These are phyloP conservation scores for Trichophyton benhamiae DNA, from an alignment of 2,329 filamentous ascomycete species.

Conservation along the genomic window DNA sequence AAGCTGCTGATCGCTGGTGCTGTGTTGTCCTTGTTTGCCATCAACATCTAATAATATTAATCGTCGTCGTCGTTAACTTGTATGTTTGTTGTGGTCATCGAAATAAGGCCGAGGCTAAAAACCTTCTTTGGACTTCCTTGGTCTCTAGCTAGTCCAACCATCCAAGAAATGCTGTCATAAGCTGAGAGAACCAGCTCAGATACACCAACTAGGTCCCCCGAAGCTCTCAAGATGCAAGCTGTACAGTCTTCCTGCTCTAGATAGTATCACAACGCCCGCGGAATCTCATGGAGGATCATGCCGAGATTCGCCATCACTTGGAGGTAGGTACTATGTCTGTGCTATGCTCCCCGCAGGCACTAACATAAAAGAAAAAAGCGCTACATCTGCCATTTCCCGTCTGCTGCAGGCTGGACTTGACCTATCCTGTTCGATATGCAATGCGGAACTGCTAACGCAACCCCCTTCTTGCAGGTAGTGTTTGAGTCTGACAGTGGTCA, in stretches of 20 bases:
- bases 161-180: neutral
- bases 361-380: neutral
- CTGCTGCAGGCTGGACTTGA: neutral
- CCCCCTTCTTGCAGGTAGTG: slow-evolving; percentile 32
- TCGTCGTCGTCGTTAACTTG: too few relatives aligned
- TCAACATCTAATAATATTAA: too few relatives aligned
- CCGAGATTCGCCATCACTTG: slow-evolving; percentile 3
- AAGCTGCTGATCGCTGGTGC: too few relatives aligned
- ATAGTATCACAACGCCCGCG: neutral
- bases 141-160: too few relatives aligned
- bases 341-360: neutral
- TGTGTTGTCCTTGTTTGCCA: too few relatives aligned
- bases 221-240: neutral
- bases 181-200: neutral
- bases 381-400: neutral
- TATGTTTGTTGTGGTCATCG: neutral
- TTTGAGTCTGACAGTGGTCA: slow-evolving; percentile 31
- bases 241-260: neutral
- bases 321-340: neutral
- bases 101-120: neutral
- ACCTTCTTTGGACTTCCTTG: neutral
- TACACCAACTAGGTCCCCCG: neutral
- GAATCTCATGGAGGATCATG: slow-evolving; percentile 2
- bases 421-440: neutral
- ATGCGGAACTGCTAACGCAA: neutral